Evolutionary conservation across 176 grass and related monocot genomes (phyloP).

Genomic region (Poa annua): DNA sequence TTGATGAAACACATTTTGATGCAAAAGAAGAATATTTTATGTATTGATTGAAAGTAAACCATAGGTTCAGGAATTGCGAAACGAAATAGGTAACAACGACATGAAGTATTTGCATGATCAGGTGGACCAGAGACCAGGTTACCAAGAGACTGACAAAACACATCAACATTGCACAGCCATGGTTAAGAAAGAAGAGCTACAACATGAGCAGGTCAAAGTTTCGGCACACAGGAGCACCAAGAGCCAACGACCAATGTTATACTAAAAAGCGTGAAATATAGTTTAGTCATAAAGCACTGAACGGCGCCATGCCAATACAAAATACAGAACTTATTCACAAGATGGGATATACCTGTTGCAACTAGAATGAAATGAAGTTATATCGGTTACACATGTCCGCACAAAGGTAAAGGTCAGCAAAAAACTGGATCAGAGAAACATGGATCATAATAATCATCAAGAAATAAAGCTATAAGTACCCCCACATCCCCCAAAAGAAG

Average conservation of each 20-base stretch:
- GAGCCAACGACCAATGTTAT: slow-evolving; percentile 15
- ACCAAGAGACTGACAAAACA: neutral
- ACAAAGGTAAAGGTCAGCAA: slow-evolving; percentile 38
- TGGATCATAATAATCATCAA: slow-evolving; percentile 49
- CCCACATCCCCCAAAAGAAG: slow-evolving; percentile 5
- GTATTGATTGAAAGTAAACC: no score
- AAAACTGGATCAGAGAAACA: slow-evolving; percentile 50
- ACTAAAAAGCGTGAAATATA: slow-evolving; percentile 12
- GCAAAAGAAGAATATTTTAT: no score
- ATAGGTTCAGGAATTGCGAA: neutral
- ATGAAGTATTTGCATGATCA: neutral
- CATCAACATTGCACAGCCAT: neutral
- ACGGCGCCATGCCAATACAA: neutral
- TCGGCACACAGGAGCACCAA: neutral
- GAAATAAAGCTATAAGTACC: slow-evolving; percentile 49
- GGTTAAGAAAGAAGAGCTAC: neutral
- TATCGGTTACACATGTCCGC: slow-evolving; percentile 21
- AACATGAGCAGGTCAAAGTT: neutral
- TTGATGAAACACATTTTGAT: no score
- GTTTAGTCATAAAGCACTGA: neutral
- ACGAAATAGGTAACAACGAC: neutral
- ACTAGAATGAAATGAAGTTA: slow-evolving; percentile 45
- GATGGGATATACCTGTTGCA: slow-evolving; percentile 36
- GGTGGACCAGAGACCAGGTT: neutral
- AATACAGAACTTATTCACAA: slow-evolving; percentile 49